Conservation (phyloP, 768 basidiomycete species). For the Sporobolomyces phaffii region DNA sequence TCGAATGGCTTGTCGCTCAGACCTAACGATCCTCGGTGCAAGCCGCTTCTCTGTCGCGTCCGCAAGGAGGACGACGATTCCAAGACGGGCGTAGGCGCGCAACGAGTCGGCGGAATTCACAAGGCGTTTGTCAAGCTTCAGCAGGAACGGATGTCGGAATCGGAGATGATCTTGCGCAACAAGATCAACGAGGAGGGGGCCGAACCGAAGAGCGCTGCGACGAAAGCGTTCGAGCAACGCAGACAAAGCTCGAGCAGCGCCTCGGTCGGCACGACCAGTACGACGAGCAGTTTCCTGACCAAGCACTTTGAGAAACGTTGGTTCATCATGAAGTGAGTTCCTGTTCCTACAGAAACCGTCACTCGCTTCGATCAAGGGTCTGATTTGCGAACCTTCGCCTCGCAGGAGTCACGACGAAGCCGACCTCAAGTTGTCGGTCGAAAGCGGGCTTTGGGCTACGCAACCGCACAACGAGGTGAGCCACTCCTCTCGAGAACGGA, state of each 20-base stretch:
- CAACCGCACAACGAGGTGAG: slow-evolving; percentile 51
- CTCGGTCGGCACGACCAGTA: slow-evolving; percentile 15
- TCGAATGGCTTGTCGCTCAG: slow-evolving; percentile 71
- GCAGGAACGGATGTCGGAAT: slow-evolving; percentile 43
- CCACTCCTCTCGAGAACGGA: fast-evolving
- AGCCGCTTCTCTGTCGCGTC: slow-evolving; percentile 73
- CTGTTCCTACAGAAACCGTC: no score
- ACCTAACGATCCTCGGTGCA: slow-evolving; percentile 64
- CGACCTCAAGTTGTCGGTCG: slow-evolving; percentile 49
- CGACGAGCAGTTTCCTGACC: slow-evolving; percentile 52
- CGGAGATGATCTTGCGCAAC: slow-evolving; percentile 10
- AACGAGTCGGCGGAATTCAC: slow-evolving; percentile 72
- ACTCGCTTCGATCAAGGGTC: neutral
- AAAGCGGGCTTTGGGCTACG: slow-evolving; percentile 79
- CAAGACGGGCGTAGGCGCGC: slow-evolving; percentile 82
- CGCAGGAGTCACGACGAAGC: slow-evolving; percentile 39
- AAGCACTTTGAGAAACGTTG: slow-evolving; percentile 71
- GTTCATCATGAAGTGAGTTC: slow-evolving; percentile 53
- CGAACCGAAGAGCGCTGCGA: slow-evolving; percentile 26
- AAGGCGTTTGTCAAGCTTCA: slow-evolving; percentile 67
- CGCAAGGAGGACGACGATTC: slow-evolving; percentile 76
- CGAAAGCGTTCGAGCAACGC: slow-evolving; percentile 16
- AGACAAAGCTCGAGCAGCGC: slow-evolving; percentile 2
- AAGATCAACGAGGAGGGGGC: slow-evolving; percentile 34
- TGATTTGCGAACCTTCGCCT: neutral